Evolutionary conservation across 257 asterid species (phyloP), one percentile per base, ranked within the genome.

Genomic region (Anisodus tanguticus): DNA sequence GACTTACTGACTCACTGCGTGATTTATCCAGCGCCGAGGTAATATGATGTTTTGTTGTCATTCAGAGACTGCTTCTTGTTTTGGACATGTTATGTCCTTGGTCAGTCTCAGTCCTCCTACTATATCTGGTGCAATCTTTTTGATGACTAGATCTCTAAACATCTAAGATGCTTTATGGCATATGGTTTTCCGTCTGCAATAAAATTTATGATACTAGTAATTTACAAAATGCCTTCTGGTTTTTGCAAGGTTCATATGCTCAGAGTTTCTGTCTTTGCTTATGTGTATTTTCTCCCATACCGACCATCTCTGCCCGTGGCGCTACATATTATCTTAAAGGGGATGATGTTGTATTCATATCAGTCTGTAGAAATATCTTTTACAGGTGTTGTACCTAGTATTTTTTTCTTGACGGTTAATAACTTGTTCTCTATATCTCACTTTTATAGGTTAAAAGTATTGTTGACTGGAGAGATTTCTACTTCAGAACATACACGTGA

Each of bases 391-490:
- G 74, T 78, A 51, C 22, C 6, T 74, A n/a, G 39, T 47, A 16
- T 1, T 49, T 35, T 37, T 64, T 39, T 45, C 77, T 63, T 16
- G 5, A 51, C 4, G 9, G 45, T 45, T 13, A 81, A n/a, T 31
- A 39, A 37, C 71, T 59, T 41, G 51, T 58, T 31, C 72, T 13
- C 67, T 6, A 26, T 17, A 45, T 41, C 83, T 83, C 79, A 64
- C 74, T 22, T 83, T 53, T 88, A 66, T 84, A 95, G 98, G 98
- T 95, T 89, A 94, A 94, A 86, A 91, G 98, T 86, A 84, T 95
- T 47, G 96, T 94, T 87, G 98, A 92, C n/a, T 95, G 99, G 99
- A 87, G 99, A 84, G 98, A 82, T 85, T 93, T 94, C 91, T 94
- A 94, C 93, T 86, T 85, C 89, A 90, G 91, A 87, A 89, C 94